A percentile compares a stretch with the other conserved stretches of the same genome.
phyloP scores from a whole-genome alignment of 2,329 filamentous ascomycete genomes.

The Aureobasidium musti region DNA sequence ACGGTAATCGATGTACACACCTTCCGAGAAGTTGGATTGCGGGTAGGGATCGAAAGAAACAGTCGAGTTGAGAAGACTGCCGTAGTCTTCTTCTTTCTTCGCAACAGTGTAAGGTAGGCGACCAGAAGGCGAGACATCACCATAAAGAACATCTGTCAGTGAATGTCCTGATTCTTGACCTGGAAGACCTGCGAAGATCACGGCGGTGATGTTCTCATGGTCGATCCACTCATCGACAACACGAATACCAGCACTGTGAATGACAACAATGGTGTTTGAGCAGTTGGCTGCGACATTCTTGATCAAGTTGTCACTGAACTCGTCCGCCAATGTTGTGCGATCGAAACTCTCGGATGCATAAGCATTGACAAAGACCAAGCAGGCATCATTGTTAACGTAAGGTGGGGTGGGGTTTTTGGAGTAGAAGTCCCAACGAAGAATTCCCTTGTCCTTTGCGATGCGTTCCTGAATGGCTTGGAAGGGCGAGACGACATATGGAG shows the following conservation, averaged over 20 bases:
- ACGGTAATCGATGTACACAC: slow-evolving; percentile 51
- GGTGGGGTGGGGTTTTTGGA: slow-evolving; percentile 36
- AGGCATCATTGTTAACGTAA: slow-evolving; percentile 30
- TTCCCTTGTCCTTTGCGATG: slow-evolving; percentile 38
- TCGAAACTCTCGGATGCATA: slow-evolving; percentile 34
- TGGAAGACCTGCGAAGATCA: slow-evolving; percentile 81
- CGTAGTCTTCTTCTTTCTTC: slow-evolving; percentile 70
- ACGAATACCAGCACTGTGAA: slow-evolving; percentile 31
- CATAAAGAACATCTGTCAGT: slow-evolving; percentile 76
- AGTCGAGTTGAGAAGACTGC: slow-evolving; percentile 37
- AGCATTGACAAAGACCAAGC: slow-evolving; percentile 33
- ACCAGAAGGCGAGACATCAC: slow-evolving; percentile 75
- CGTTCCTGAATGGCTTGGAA: slow-evolving; percentile 36
- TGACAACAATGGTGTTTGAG: slow-evolving; percentile 33
- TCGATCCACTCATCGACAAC: slow-evolving; percentile 33
- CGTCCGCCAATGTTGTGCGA: slow-evolving; percentile 32
- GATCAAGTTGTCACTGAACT: slow-evolving; percentile 31
- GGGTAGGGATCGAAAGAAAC: slow-evolving; percentile 26
- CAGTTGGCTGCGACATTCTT: slow-evolving; percentile 32
- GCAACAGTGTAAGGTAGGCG: slow-evolving; percentile 86
- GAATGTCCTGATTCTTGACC: slow-evolving; percentile 86
- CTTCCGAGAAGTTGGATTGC: slow-evolving; percentile 45
- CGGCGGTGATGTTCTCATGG: slow-evolving; percentile 53
- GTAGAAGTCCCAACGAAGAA: slow-evolving; percentile 43
- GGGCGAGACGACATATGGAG: slow-evolving; percentile 32